Conservation (phyloP, 176 grass and related monocot genomes). For the Stipa capillata region DNA sequence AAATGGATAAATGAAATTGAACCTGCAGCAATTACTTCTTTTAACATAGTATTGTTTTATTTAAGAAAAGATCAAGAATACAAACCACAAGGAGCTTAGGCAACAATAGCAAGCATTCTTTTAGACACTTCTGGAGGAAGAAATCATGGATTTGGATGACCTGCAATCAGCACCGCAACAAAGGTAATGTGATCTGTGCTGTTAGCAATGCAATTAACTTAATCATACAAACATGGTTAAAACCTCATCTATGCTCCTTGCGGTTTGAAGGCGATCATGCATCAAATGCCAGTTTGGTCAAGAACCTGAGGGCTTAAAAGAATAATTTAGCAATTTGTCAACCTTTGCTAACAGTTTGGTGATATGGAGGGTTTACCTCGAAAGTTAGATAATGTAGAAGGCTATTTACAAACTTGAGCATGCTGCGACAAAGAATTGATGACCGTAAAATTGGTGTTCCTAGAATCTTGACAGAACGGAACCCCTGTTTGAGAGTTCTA, state of each 20-base stretch:
- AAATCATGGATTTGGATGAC: slow-evolving; percentile 95
- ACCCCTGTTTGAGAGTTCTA: slow-evolving; percentile 51
- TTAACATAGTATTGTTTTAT: neutral
- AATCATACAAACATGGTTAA: neutral
- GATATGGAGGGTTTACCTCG: slow-evolving; percentile 62
- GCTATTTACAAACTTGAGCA: slow-evolving; percentile 98
- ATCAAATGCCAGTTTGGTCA: slow-evolving; percentile 97
- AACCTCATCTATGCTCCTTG: slow-evolving; percentile 99
- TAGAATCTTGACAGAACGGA: slow-evolving; percentile 69
- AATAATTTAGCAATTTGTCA: neutral
- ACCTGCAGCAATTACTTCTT: neutral
- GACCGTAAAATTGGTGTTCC: slow-evolving; percentile 74
- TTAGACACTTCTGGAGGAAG: slow-evolving; percentile 97
- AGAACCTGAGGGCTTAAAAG: slow-evolving; percentile 55
- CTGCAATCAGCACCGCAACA: slow-evolving; percentile 49
- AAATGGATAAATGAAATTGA: too few relatives aligned
- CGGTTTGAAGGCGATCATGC: slow-evolving; percentile 70
- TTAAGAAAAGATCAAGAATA: slow-evolving; percentile 4
- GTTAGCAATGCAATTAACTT: neutral
- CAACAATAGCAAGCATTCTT: slow-evolving; percentile 92
- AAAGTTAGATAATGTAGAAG: slow-evolving; percentile 98
- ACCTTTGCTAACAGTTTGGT: slow-evolving; percentile 8
- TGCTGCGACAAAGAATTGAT: slow-evolving; percentile 90
- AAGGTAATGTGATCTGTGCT: neutral
- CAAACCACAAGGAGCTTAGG: slow-evolving; percentile 78